These are phyloP conservation scores for Talaromyces sp. DNA, from an alignment of 2,329 filamentous ascomycete genomes.

Conservation along the genomic window DNA sequence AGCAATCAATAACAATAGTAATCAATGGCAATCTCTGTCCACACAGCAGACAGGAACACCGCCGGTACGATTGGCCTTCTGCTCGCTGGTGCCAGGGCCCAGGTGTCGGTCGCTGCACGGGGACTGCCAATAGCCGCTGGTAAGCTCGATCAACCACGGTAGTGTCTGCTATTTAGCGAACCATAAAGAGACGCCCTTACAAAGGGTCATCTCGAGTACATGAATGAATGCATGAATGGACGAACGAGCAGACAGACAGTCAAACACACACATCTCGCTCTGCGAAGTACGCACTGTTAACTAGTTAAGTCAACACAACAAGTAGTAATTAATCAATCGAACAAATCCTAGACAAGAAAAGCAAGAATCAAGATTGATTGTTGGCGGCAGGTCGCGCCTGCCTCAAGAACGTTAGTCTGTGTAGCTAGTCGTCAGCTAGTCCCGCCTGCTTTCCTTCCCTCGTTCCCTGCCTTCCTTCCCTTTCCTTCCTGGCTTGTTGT, in stretches of 20 bases:
- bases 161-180: neutral
- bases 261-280: no score
- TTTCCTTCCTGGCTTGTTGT: neutral
- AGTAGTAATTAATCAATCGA: no score
- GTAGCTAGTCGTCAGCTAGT: neutral
- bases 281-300: no score
- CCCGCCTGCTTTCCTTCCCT: neutral
- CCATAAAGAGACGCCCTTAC: constrained; percentile 6
- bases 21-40: neutral
- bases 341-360: no score
- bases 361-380: neutral
- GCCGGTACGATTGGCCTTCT: neutral
- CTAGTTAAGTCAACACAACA: no score
- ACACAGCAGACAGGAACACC: neutral
- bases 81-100: neutral
- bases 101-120: constrained; percentile 9
- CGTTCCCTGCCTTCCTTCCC: neutral
- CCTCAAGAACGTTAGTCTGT: neutral
- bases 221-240: no score
- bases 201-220: neutral
- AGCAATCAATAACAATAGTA: constrained; percentile 7
- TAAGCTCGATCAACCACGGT: neutral
- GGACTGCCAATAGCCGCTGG: constrained; percentile 15
- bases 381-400: neutral
- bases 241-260: no score